Base-by-base conservation (phyloP, 2,329 filamentous ascomycete genomes). In the Pezicula carpinea region DNA sequence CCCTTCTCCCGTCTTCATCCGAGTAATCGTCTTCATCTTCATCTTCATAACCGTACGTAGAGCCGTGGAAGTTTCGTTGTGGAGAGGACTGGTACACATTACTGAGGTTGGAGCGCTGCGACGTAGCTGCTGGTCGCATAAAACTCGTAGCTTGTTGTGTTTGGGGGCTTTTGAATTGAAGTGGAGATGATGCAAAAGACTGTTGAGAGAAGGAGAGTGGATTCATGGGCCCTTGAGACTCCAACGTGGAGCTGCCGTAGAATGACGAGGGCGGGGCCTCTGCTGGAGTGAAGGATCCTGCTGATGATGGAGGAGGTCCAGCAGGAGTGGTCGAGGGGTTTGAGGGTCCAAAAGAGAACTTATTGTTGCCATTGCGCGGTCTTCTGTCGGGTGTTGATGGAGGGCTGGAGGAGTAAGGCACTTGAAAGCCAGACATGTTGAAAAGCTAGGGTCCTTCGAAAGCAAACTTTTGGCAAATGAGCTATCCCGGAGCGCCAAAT, bases 311-410 rank as follows among this genome's bases (percentile, higher is more conserved):
- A 1, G 78, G 77, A 48, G 69, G 71, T 34, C 76, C 78, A 39
- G 75, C 75, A 44, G 79, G 79, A 14, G 79, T 82, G 17, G 76
- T 80, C 5, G 79, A 80, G 38, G 74, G 68, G 34, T 66, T 63
- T 34, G 59, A 56, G 34, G 49, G 51, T 23, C 54, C 59, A 48
- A 63, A 64, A 34, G 47, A 53, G 48, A 55, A 57, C 21, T 40
- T 40, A 38, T 56, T 54, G 22, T 51, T 53, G 45, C 53, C 53
- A 56, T 59, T 55, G 39, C 52, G 54, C 21, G 59, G 54, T 41
- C 49, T 58, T 52, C 56, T 58, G 36, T 61, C 59, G 50, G 66
- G 66, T 44, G 66, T 68, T 41, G 64, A 65, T 13, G 63, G 63
- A n/a, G 59, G 61, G 43, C 59, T 63, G 13, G 59, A 60, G 19